phyloP scores from a whole-genome alignment of 148 eudicot genomes.

The Chenopodium berlandieri region DNA sequence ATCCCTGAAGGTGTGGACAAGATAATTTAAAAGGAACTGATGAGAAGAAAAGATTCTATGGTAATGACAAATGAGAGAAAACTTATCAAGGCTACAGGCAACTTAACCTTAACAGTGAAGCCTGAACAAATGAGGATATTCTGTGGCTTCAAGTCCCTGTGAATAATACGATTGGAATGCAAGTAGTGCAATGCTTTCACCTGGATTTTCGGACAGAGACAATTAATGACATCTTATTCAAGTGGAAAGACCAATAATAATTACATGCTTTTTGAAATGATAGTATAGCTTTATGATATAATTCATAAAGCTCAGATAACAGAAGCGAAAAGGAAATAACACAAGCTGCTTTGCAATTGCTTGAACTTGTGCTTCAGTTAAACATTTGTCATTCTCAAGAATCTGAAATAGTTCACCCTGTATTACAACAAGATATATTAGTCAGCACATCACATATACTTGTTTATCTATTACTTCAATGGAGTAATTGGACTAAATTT shows the following conservation, averaged over 20 bases:
- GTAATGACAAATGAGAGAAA: not conserved
- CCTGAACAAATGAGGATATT: slow-evolving; percentile 93
- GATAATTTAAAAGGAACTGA: no score
- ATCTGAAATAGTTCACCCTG: slow-evolving; percentile 24
- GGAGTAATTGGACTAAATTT: no score
- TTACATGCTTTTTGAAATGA: not conserved
- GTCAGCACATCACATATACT: no score
- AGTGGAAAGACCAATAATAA: not conserved
- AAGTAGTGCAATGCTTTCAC: slow-evolving; percentile 89
- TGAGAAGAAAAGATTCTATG: not conserved
- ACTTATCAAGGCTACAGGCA: not conserved
- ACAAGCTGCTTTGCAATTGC: slow-evolving; percentile 98
- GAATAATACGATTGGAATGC: slow-evolving; percentile 92
- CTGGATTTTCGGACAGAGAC: slow-evolving; percentile 35
- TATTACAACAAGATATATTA: no score
- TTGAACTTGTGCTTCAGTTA: slow-evolving; percentile 95
- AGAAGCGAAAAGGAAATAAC: slow-evolving; percentile 19
- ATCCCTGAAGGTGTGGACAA: no score
- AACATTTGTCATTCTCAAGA: slow-evolving; percentile 90
- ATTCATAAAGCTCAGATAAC: not conserved
- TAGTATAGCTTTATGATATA: not conserved
- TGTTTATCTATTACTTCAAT: no score
- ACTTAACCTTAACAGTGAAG: slow-evolving; percentile 71
- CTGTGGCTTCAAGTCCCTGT: slow-evolving; percentile 98
- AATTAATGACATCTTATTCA: not conserved